Conservation (phyloP, 345 rosid genomes). For the Physaria fendleri region DNA sequence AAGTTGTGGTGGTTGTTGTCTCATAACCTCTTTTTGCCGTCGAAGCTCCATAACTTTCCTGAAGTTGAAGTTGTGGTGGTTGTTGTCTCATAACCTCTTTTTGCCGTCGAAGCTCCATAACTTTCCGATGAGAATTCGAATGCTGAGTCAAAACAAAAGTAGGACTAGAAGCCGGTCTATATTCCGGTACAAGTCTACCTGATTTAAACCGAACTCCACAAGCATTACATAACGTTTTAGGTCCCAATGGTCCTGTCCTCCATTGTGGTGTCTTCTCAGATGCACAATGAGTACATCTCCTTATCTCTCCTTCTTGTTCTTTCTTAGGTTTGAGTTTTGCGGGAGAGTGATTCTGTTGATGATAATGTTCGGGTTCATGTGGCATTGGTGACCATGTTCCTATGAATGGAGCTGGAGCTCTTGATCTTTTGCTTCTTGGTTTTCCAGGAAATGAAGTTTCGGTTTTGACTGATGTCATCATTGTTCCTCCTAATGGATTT, state of each 20-base stretch:
- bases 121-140: conserved; percentile 82
- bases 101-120: conserved; percentile 70
- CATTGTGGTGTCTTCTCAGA: conserved; percentile 87
- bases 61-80: conserved; percentile 17
- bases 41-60: conserved; percentile 81
- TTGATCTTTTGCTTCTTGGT: conserved; percentile 53
- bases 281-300: conserved; percentile 73
- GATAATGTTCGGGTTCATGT: conserved; percentile 11
- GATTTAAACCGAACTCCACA: conserved; percentile 84
- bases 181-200: conserved; percentile 76
- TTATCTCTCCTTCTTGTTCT: conserved; percentile 31
- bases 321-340: conserved; percentile 34
- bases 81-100: conserved; percentile 45
- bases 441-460: conserved; percentile 37
- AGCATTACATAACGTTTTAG: conserved; percentile 69
- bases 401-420: conserved; percentile 20
- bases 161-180: conserved; percentile 78
- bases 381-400: conserved; percentile 30
- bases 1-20: conserved; percentile 23
- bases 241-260: conserved; percentile 80
- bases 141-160: conserved; percentile 73
- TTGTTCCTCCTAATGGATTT: conserved; percentile 37
- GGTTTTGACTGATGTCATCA: conserved; percentile 18
- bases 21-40: conserved; percentile 54
- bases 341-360: not conserved